Evolutionary conservation across 495 filamentous ascomycete species (phyloP).

Genomic region (Penicillium ochrochloron): DNA sequence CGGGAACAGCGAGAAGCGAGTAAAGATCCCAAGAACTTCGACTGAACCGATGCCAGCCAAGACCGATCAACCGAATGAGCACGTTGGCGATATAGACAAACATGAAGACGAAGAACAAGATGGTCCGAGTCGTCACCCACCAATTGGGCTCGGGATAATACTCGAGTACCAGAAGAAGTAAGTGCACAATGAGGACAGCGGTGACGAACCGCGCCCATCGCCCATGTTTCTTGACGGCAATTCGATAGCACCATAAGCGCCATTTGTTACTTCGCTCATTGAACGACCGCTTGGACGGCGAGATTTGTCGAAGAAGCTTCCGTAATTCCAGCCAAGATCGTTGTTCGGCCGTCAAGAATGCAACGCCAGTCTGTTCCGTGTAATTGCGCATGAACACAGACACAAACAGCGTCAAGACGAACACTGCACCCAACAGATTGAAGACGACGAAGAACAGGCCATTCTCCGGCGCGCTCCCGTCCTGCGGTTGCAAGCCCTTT

Average conservation of each 20-base stretch:
- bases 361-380: conserved; percentile 97
- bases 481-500: conserved; percentile 67
- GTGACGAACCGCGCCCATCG: conserved; percentile 88
- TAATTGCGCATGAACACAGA: conserved; percentile 99
- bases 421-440: conserved; percentile 95
- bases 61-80: conserved; percentile 79
- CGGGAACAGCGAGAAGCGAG: conserved; percentile 82
- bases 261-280: conserved; percentile 72
- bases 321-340: conserved; percentile 95
- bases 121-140: conserved; percentile 71
- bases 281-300: conserved; percentile 85
- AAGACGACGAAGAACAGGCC: conserved; percentile 94
- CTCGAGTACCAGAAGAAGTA: conserved; percentile 82
- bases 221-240: conserved; percentile 92
- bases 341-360: conserved; percentile 94
- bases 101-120: conserved; percentile 82
- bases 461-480: conserved; percentile 75
- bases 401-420: conserved; percentile 96
- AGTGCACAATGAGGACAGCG: conserved; percentile 75
- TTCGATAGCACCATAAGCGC: conserved; percentile 92
- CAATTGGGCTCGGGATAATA: conserved; percentile 71
- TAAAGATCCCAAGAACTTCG: conserved; percentile 96
- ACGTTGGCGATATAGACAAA: conserved; percentile 86
- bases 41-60: conserved; percentile 91
- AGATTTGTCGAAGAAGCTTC: conserved; percentile 91